These are phyloP conservation scores for Hortiboletus rubellus DNA, from an alignment of 1,284 basidiomycete genomes.

Conservation along the genomic window DNA sequence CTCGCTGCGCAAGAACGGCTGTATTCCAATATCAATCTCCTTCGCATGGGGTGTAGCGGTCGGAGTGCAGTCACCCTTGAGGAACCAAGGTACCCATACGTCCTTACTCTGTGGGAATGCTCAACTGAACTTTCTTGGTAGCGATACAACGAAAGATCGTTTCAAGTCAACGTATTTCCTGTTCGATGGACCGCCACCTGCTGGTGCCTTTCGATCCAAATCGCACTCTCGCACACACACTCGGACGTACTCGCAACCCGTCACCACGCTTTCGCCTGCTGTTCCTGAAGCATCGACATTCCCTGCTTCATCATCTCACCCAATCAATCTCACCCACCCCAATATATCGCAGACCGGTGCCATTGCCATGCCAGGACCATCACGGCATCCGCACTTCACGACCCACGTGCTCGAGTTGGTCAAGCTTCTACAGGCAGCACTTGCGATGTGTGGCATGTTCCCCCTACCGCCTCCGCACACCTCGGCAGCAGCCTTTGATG, in stretches of 20 bases:
- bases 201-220: conserved; percentile 31
- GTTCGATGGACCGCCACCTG: conserved; percentile 39
- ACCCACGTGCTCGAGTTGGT: conserved; percentile 71
- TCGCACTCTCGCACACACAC: conserved; percentile 32
- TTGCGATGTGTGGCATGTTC: conserved; percentile 70
- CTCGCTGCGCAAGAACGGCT: conserved; percentile 60
- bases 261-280: conserved; percentile 27
- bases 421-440: conserved; percentile 65
- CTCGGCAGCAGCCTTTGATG: conserved; percentile 47
- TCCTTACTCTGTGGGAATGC: conserved; percentile 9
- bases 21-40: conserved; percentile 74
- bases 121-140: conserved; percentile 30
- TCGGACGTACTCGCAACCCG: conserved; percentile 32
- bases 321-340: conserved; percentile 13
- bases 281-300: conserved; percentile 23
- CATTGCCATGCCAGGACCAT: conserved; percentile 9
- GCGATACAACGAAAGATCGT: conserved; percentile 74
- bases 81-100: conserved; percentile 53
- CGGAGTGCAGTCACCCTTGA: conserved; percentile 73
- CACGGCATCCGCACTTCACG: conserved; percentile 33
- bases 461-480: conserved; percentile 22
- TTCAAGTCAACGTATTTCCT: conserved; percentile 70
- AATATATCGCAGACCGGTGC: conserved; percentile 17
- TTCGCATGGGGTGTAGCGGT: conserved; percentile 76
- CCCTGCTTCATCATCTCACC: conserved; percentile 20